Conservation (phyloP, 148 eudicot genomes). For the Chenopodium suecicum region DNA sequence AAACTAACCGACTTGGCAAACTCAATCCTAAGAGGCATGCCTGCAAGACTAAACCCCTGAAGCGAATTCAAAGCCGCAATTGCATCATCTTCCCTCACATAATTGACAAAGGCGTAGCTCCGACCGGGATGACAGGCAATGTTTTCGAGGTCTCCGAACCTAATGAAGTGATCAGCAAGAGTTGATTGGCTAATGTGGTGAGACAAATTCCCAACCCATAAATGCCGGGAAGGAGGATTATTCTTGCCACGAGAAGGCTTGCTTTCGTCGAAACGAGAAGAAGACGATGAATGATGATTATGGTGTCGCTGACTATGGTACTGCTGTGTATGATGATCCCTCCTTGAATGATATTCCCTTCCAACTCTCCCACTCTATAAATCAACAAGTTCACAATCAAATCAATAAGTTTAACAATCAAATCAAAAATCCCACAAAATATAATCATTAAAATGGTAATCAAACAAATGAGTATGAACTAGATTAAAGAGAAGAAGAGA, state of each 20-base stretch:
- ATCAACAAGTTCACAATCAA: slow-evolving; percentile 13
- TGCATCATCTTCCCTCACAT: slow-evolving; percentile 60
- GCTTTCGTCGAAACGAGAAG: slow-evolving; percentile 13
- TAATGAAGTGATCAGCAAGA: slow-evolving; percentile 43
- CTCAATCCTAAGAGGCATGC: slow-evolving; percentile 74
- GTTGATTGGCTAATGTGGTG: slow-evolving; percentile 37
- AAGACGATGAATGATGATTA: background rate
- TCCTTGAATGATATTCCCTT: slow-evolving; percentile 55
- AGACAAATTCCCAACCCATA: slow-evolving; percentile 81
- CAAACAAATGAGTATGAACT: background rate
- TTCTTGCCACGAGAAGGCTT: slow-evolving; percentile 34
- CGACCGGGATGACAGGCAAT: slow-evolving; percentile 72
- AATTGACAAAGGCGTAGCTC: slow-evolving; percentile 76
- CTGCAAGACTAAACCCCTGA: slow-evolving; percentile 64
- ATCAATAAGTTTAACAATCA: background rate
- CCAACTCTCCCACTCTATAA: slow-evolving; percentile 59
- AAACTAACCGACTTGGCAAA: slow-evolving; percentile 96
- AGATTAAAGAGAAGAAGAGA: background rate
- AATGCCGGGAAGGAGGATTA: slow-evolving; percentile 69
- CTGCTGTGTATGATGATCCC: slow-evolving; percentile 21
- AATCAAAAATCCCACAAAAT: background rate
- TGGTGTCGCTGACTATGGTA: background rate
- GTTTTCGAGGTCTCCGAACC: slow-evolving; percentile 72
- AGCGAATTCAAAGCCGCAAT: slow-evolving; percentile 62
- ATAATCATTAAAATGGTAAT: background rate